Percentiles rank a stretch among this genome's conserved stretches.
phyloP scores from a whole-genome alignment of 2,329 filamentous ascomycete species.

The Trichoderma polysporum region DNA sequence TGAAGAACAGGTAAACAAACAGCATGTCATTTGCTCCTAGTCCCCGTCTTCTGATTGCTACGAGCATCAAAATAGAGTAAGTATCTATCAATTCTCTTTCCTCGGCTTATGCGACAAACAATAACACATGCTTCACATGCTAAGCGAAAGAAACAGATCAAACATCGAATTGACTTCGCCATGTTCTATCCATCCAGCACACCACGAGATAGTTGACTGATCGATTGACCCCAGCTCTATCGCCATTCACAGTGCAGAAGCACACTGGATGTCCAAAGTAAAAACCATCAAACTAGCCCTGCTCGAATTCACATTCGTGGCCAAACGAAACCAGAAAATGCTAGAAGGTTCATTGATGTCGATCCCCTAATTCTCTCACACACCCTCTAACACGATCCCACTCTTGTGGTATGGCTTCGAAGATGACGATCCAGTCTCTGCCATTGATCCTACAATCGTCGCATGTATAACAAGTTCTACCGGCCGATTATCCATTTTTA shows the following conservation, averaged over 20 bases:
- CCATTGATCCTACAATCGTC: neutral
- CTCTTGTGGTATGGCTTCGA: neutral
- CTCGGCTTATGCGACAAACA: neutral
- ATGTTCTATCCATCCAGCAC: neutral
- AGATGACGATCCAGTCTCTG: neutral
- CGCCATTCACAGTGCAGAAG: neutral
- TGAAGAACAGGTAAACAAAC: neutral
- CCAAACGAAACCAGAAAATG: neutral
- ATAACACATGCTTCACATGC: no score
- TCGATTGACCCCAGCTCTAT: neutral
- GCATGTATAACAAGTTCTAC: neutral
- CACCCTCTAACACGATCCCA: neutral
- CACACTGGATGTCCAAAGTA: neutral
- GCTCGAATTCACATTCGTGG: no score
- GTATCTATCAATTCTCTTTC: neutral
- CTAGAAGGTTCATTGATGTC: neutral
- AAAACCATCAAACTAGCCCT: neutral
- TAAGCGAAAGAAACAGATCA: no score
- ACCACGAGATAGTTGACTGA: neutral
- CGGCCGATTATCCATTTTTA: neutral
- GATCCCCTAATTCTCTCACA: neutral
- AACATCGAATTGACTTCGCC: neutral
- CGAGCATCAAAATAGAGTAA: neutral
- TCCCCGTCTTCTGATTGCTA: neutral
- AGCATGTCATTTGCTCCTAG: neutral